Conservation (phyloP, 1,284 basidiomycete species). For the Malassezia dermatis region DNA sequence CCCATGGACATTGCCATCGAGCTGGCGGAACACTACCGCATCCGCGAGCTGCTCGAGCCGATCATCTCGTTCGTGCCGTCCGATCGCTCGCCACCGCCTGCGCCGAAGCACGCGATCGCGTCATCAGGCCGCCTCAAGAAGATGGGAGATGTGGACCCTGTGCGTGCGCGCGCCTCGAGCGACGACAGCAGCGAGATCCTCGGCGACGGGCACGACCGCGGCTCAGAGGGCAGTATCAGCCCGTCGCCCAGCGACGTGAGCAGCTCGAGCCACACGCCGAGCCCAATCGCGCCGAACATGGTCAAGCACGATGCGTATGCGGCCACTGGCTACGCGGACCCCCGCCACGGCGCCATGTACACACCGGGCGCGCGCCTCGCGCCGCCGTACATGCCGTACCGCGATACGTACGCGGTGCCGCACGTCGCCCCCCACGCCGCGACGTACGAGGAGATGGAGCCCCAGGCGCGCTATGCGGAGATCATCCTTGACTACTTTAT, state of each 20-base stretch:
- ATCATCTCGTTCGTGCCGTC: conserved; percentile 90
- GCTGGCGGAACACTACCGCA: conserved; percentile 85
- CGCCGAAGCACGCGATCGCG: conserved; percentile 74
- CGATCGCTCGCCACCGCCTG: conserved; percentile 77
- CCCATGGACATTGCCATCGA: conserved; percentile 80
- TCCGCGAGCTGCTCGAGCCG: conserved; percentile 74
- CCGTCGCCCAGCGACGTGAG: conserved; percentile 73
- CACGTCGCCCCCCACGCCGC: not conserved
- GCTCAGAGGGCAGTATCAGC: conserved; percentile 55
- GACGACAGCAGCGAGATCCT: conserved; percentile 36
- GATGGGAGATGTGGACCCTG: conserved; percentile 29
- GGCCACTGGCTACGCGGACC: conserved; percentile 2
- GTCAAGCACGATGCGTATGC: not conserved
- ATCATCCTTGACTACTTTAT: conserved; percentile 98
- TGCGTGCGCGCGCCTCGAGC: conserved; percentile 38
- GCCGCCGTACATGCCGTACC: conserved; percentile 12
- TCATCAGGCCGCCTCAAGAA: conserved; percentile 40
- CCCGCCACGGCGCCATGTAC: conserved; percentile 11
- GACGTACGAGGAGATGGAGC: conserved; percentile 14
- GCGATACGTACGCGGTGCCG: conserved; percentile 3
- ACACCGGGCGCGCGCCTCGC: conserved; percentile 4
- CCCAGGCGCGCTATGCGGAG: conserved; percentile 63
- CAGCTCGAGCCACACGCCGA: conserved; percentile 77
- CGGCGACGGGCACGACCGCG: conserved; percentile 52
- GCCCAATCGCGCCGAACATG: conserved; percentile 53